Evolutionary conservation across 108 stramenopile species (phyloP), one percentile per base, ranked within the genome.

Genomic region (Aurantiochytrium sp.): DNA sequence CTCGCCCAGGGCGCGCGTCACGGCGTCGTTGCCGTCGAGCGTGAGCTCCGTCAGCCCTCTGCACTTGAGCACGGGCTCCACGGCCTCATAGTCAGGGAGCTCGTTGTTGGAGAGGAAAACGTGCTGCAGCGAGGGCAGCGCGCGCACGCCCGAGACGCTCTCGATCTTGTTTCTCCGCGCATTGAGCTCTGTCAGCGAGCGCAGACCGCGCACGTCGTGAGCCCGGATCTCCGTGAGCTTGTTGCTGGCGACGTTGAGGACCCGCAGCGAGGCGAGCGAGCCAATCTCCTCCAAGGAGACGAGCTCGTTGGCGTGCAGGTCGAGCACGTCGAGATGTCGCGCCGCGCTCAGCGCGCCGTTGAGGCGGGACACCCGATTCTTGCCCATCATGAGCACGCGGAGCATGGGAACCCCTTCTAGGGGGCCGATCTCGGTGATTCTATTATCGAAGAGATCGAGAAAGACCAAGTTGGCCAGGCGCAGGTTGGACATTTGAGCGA

Each of bases 381-480:
- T 91, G 5, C 92, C 92, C 15, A 91, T 34, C 92, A 93, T 93
- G 19, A 93, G 37, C 32, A 93, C 92, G 2, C 92, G 68, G 19
- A 93, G 88, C 54, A 88, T 55, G 5, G 81, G 88, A 21, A 92
- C 88, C 4, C 55, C 27, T 4, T 88, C 50, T 4, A 93, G 73
- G 4, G 89, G 52, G 10, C 91, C 90, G 6, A 55, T 88, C 32
- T 54, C 42, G 17, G 87, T 45, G 42, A 93, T 88, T 15, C 86
- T n/a, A 53, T 93, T 93, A 52, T 93, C 92, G 68, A 92, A 93
- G 22, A 93, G 48, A 37, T 93, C 92, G 0, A 93, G 68, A 69
- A 93, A 93, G 12, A 93, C 92, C 36, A 93, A 52, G 88, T 90
- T 93, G 3, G 89, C 59, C 31, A 93, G 45, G 22, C 53, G 39